Evolutionary conservation across 371 early-diverging fungal genomes (phyloP), one percentile per base, ranked within the genome.

Genomic region (Funneliformis caledonium): DNA sequence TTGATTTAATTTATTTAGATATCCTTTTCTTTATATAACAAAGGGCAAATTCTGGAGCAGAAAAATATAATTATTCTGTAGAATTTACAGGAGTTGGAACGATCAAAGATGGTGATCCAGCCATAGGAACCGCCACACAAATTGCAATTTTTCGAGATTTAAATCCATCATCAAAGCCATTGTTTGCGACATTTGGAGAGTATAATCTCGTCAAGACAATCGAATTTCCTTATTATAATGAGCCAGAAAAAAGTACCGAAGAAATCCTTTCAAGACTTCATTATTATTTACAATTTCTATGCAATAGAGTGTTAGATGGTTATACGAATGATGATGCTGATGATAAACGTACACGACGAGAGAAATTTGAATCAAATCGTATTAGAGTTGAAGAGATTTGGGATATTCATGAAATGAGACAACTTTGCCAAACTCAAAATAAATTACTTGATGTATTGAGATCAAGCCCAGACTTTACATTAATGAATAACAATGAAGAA

Each of bases 61-160:
- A 72, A 1, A 75, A 85, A 65, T 94, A 92, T 81, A 90, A 89
- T 0, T 96, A 96, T 83, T 47, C 79, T 3, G 91, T 91, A 7
- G 82, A 85, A 56, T 92, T 92, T 81, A 85, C 89, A 37, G 96
- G 95, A 0, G 92, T 95, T 7, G 96, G 96, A 8, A 72, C 14
- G 31, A 80, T 91, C 56, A 77, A 88, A 62, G 80, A 86, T 0
- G 81, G 85, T 22, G 88, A 90, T 65, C 80, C 76, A 2, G 69
- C 82, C 2, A 81, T 88, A 5, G 96, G 97, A 0, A 88, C 87
- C 62, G 95, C 95, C 81, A 93, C 96, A 2, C 97, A 97, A 85
- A 88, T 94, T 60, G 95, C 95, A 16, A 85, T 93, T 2, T 95
- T 96, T 78, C 45, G 26, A 78, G 78, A 78, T 67, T 67, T 78